Percentiles rank a stretch among this genome's conserved stretches.
These are phyloP conservation scores for Aspergillus floridensis DNA, from an alignment of 2,329 filamentous ascomycete species.

Conservation along the genomic window DNA sequence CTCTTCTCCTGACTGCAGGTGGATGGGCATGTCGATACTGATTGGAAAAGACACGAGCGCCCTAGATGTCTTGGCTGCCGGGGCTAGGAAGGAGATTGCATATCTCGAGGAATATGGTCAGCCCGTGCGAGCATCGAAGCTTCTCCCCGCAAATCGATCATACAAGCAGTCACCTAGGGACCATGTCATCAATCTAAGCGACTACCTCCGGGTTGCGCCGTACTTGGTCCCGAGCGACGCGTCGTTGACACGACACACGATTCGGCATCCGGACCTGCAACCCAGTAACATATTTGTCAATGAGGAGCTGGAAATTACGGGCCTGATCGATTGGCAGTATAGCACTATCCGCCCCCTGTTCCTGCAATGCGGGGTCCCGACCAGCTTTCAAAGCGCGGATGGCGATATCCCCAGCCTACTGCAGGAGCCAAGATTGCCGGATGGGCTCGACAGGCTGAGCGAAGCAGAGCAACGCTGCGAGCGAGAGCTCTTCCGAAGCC, in stretches of 20 bases:
- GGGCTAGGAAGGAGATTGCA: conserved; percentile 21
- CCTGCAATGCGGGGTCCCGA: conserved; percentile 27
- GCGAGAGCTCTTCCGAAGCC: conserved; percentile 15
- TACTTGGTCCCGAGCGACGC: neutral
- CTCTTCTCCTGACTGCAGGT: neutral
- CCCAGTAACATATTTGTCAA: conserved; percentile 33
- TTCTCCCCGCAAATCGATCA: neutral
- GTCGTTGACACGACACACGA: neutral
- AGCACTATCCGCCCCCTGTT: conserved; percentile 27
- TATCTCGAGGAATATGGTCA: conserved; percentile 19
- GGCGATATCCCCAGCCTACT: conserved; percentile 22
- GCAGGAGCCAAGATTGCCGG: conserved; percentile 14
- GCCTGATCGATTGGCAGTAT: conserved; percentile 33
- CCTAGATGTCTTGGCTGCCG: conserved; percentile 13
- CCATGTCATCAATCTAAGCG: neutral
- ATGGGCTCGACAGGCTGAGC: neutral
- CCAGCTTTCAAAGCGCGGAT: conserved; percentile 32
- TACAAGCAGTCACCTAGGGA: neutral
- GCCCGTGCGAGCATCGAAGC: conserved; percentile 16
- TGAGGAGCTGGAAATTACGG: conserved; percentile 20
- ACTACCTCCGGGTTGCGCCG: neutral
- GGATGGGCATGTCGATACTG: too few relatives aligned
- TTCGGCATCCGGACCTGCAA: conserved; percentile 13
- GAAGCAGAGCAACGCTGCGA: conserved; percentile 14
- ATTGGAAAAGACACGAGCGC: neutral